Evolutionary conservation across 2,329 filamentous ascomycete genomes (phyloP).

Genomic region (Aspergillus clavatus): DNA sequence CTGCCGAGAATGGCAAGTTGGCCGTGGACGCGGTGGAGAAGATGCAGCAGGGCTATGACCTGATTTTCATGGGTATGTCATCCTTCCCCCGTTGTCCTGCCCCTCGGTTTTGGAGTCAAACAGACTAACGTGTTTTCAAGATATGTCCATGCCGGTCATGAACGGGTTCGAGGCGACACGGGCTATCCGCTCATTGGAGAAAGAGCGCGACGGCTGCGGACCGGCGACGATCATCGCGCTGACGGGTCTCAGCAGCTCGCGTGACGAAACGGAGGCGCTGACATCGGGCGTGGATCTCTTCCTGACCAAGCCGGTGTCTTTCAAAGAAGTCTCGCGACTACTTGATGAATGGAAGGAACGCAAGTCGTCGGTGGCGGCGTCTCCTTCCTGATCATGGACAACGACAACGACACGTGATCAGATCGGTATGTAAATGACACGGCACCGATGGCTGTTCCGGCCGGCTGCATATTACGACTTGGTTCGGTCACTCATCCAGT

Average conservation of each 20-base stretch:
- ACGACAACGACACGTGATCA: too few species aligned
- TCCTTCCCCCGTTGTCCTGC: too few species aligned
- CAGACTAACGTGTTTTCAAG: slow-evolving; percentile 11
- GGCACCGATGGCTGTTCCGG: too few species aligned
- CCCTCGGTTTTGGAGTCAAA: too few species aligned
- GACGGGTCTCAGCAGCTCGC: slow-evolving; percentile 42
- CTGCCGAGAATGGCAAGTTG: slow-evolving; percentile 41
- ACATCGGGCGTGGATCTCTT: slow-evolving; percentile 44
- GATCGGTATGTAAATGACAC: too few species aligned
- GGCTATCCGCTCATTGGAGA: slow-evolving; percentile 42
- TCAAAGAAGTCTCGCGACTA: slow-evolving; percentile 40
- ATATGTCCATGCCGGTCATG: slow-evolving; percentile 48
- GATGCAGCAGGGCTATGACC: slow-evolving; percentile 34
- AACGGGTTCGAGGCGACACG: slow-evolving; percentile 46
- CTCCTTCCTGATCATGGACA: background rate
- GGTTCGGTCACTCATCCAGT: too few species aligned
- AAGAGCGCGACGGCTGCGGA: slow-evolving; percentile 26
- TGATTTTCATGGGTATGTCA: slow-evolving; percentile 42
- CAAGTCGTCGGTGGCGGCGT: too few species aligned
- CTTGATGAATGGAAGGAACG: slow-evolving; percentile 31
- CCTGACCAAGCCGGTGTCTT: slow-evolving; percentile 45
- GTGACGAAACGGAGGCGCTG: slow-evolving; percentile 42
- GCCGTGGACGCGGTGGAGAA: slow-evolving; percentile 39
- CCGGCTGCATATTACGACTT: too few species aligned
- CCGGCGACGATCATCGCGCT: slow-evolving; percentile 42